Conservation (phyloP, 129 eudicot species). For the Ambrosia trifida region DNA sequence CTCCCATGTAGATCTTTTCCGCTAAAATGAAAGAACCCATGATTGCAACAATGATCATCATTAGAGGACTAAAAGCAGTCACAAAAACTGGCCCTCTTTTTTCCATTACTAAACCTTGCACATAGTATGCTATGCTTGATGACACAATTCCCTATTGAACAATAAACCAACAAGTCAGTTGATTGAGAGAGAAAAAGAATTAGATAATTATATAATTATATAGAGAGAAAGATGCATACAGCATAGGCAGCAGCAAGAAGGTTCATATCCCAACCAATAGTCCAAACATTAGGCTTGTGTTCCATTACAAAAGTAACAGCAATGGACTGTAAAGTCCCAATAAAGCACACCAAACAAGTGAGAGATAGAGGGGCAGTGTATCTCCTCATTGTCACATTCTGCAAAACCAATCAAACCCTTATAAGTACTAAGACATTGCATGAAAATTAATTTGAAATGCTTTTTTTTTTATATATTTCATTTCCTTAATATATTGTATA, state of each 20-base stretch:
- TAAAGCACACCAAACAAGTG: slow-evolving; percentile 79
- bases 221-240: slow-evolving; percentile 44
- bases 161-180: slow-evolving; percentile 14
- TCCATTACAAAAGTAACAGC: slow-evolving; percentile 95
- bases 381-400: slow-evolving; percentile 84
- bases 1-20: slow-evolving; percentile 89
- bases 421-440: background rate
- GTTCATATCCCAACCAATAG: slow-evolving; percentile 93
- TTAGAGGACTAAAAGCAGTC: slow-evolving; percentile 94
- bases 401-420: slow-evolving; percentile 25
- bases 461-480: no score
- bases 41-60: slow-evolving; percentile 98
- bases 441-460: background rate
- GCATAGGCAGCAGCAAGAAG: slow-evolving; percentile 99
- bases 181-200: background rate
- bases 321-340: slow-evolving; percentile 93
- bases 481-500: background rate
- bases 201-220: background rate
- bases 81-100: slow-evolving; percentile 97
- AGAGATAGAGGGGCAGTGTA: slow-evolving; percentile 87
- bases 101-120: slow-evolving; percentile 93
- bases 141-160: slow-evolving; percentile 77
- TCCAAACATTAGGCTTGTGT: slow-evolving; percentile 75
- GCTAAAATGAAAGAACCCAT: slow-evolving; percentile 95
- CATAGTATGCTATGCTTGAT: slow-evolving; percentile 96